Percentiles rank a stretch among this genome's conserved stretches.
phyloP scores from a whole-genome alignment of 176 grass and related monocot genomes.

The Triticum monococcum region DNA sequence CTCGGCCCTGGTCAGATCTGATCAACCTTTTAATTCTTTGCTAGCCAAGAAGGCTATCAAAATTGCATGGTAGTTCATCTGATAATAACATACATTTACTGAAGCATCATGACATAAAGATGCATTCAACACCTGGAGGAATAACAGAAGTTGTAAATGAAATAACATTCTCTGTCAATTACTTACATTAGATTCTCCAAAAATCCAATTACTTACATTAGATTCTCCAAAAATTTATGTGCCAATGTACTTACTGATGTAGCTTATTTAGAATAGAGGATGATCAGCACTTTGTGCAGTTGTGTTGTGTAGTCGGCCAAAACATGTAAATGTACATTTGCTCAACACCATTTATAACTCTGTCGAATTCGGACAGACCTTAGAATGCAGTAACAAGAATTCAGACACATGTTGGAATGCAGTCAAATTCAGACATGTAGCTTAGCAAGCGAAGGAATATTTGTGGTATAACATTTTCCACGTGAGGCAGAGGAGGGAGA shows the following conservation, averaged over 20 bases:
- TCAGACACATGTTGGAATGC: too few species aligned
- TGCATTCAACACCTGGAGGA: not conserved
- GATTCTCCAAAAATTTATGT: not conserved
- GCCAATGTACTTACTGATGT: slow-evolving; percentile 18
- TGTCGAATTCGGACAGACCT: not conserved
- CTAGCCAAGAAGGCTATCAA: not conserved
- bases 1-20: slow-evolving; percentile 15
- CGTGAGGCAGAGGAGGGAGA: too few species aligned
- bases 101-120: not conserved
- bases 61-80: not conserved
- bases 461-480: too few species aligned
- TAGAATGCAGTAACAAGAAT: too few species aligned
- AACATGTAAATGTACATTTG: slow-evolving; percentile 33
- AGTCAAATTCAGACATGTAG: too few species aligned
- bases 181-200: not conserved
- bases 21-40: slow-evolving; percentile 20
- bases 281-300: not conserved
- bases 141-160: slow-evolving; percentile 31
- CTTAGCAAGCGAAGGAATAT: too few species aligned
- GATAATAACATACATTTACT: not conserved
- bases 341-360: not conserved
- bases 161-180: slow-evolving; percentile 18
- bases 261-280: slow-evolving; percentile 27
- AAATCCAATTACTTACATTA: slow-evolving; percentile 13
- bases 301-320: slow-evolving; percentile 1